Percentiles rank a stretch among this genome's conserved stretches.
These are phyloP conservation scores for Pisolithus albus DNA, from an alignment of 768 basidiomycete species.

Conservation along the genomic window DNA sequence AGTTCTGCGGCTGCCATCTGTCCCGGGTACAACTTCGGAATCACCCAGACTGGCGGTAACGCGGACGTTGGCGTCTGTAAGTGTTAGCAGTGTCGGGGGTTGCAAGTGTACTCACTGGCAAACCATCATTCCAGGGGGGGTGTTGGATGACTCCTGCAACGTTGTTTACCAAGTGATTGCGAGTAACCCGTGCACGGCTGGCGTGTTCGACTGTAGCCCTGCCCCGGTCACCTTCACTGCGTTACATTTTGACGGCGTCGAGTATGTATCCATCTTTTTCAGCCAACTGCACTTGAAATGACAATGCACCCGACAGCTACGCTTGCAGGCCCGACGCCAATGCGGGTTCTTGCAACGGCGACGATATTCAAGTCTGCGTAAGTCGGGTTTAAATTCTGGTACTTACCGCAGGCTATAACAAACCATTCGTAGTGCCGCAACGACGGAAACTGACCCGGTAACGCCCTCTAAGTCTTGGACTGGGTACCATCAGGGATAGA, in stretches of 20 bases:
- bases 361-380: conserved; percentile 27
- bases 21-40: conserved; percentile 25
- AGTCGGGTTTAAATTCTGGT: conserved; percentile 3
- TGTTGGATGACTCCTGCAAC: conserved; percentile 25
- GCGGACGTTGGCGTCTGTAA: conserved; percentile 15
- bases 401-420: not conserved
- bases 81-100: conserved; percentile 8
- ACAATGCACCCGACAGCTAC: conserved; percentile 14
- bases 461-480: not conserved
- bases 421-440: not conserved
- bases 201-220: conserved; percentile 26
- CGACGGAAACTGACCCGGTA: not conserved
- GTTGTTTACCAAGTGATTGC: conserved; percentile 24
- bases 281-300: not conserved
- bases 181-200: conserved; percentile 25
- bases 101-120: not conserved
- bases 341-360: conserved; percentile 19
- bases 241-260: conserved; percentile 2
- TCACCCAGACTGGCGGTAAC: conserved; percentile 18
- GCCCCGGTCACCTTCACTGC: conserved; percentile 22
- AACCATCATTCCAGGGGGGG: conserved; percentile 17
- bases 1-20: conserved; percentile 17
- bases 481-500: no score
- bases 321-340: conserved; percentile 22
- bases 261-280: not conserved